A percentile compares a stretch with the other conserved stretches of the same genome.
These are phyloP conservation scores for Trichoderma erinaceum DNA, from an alignment of 495 filamentous ascomycete species.

Conservation along the genomic window DNA sequence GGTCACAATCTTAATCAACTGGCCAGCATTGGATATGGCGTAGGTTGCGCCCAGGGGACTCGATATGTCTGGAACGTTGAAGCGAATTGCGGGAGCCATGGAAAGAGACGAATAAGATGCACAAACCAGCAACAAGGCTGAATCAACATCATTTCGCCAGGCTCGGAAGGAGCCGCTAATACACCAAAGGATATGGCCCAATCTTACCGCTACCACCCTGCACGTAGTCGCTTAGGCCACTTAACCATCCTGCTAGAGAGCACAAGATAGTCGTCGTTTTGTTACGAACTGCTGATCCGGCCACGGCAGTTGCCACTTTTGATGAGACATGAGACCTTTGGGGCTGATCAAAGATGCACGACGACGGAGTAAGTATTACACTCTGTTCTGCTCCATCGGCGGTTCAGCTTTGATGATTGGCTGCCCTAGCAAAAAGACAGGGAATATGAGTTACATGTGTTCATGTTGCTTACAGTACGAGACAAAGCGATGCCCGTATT, in stretches of 20 bases:
- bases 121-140: background rate
- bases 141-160: background rate
- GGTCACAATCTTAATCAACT: background rate
- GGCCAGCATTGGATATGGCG: background rate
- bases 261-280: background rate
- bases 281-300: conserved; percentile 1
- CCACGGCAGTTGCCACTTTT: background rate
- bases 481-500: too few relatives aligned
- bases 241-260: background rate
- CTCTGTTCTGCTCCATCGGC: background rate
- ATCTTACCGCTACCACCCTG: background rate
- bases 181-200: background rate
- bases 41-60: background rate
- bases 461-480: too few relatives aligned
- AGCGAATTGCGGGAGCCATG: background rate
- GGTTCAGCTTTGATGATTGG: background rate
- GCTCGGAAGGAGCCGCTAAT: background rate
- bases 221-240: background rate
- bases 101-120: background rate
- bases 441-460: too few relatives aligned
- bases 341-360: background rate
- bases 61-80: conserved; percentile 5
- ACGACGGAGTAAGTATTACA: background rate
- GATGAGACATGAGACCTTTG: conserved; percentile 4
- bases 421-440: too few relatives aligned